Evolutionary conservation across 257 asterid species (phyloP).

Genomic region (Dorcoceras hygrometricum): DNA sequence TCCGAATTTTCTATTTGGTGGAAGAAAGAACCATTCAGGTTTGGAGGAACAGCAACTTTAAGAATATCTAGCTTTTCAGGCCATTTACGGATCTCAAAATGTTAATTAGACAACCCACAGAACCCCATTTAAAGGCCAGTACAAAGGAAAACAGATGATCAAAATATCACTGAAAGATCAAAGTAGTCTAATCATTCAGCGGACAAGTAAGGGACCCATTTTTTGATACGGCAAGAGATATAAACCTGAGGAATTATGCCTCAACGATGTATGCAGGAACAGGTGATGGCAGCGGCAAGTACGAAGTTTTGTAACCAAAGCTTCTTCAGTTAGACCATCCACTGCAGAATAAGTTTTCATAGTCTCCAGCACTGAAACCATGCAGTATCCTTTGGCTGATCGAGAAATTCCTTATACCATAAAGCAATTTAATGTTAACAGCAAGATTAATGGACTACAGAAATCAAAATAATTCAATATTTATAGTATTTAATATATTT

Average conservation of each 20-base stretch:
- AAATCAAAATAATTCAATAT: background rate
- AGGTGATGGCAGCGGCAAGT: slow-evolving; percentile 84
- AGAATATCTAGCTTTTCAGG: slow-evolving; percentile 1
- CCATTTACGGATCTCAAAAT: slow-evolving; percentile 1
- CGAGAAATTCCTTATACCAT: slow-evolving; percentile 74
- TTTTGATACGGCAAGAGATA: slow-evolving; percentile 17
- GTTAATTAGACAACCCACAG: background rate
- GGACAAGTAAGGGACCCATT: slow-evolving; percentile 14
- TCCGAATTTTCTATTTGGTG: background rate
- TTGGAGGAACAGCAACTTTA: background rate
- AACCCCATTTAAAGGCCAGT: background rate
- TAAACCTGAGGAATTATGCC: slow-evolving; percentile 78
- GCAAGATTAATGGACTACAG: background rate
- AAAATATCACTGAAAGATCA: background rate
- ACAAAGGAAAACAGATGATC: slow-evolving; percentile 9
- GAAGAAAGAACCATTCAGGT: background rate
- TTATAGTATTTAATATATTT: background rate
- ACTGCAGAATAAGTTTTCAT: slow-evolving; percentile 90
- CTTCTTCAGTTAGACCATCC: slow-evolving; percentile 96
- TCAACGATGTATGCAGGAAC: slow-evolving; percentile 78
- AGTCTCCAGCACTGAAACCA: slow-evolving; percentile 76
- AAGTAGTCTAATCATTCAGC: background rate
- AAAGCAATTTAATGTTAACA: slow-evolving; percentile 17
- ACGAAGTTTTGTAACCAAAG: slow-evolving; percentile 87
- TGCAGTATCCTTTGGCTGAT: slow-evolving; percentile 90